Conservation (phyloP, 495 filamentous ascomycete genomes). For the Cercophora scortea region DNA sequence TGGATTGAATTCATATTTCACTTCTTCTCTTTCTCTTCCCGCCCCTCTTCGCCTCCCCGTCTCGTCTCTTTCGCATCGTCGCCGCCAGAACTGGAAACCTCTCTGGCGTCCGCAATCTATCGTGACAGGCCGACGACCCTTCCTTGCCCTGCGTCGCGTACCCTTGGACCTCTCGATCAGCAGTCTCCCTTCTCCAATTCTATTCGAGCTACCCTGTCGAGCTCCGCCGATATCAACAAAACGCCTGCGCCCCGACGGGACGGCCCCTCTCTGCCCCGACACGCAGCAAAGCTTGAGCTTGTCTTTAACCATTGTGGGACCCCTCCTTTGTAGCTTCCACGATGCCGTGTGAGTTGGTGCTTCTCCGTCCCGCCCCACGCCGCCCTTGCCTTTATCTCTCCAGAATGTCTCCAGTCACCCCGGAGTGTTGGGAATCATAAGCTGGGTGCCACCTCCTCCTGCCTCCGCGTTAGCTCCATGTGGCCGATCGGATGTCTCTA, state of each 20-base stretch:
- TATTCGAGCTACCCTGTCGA: not conserved
- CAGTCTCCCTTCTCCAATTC: not conserved
- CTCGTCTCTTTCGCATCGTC: too few species aligned
- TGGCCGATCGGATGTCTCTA: too few species aligned
- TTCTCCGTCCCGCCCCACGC: not conserved
- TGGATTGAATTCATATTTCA: constrained; percentile 5
- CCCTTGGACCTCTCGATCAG: not conserved
- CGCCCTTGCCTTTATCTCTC: too few species aligned
- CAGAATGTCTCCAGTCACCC: too few species aligned
- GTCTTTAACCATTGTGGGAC: constrained; percentile 1
- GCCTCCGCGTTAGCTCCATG: too few species aligned
- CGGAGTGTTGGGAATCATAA: too few species aligned
- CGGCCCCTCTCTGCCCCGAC: not conserved
- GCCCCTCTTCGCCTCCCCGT: not conserved
- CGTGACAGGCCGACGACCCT: too few species aligned
- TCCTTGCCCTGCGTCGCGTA: too few species aligned
- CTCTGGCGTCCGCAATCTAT: too few species aligned
- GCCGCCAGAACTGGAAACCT: too few species aligned
- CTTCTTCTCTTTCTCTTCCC: constrained; percentile 9
- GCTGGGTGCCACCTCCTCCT: too few species aligned
- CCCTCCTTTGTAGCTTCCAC: not conserved
- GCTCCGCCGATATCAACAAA: not conserved
- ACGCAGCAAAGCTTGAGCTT: not conserved
- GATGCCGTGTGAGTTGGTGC: not conserved
- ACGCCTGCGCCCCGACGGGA: not conserved